A percentile compares a stretch with the other conserved stretches of the same genome.
These are phyloP conservation scores for Fraxinus excelsior DNA, from an alignment of 257 asterid species.

Conservation along the genomic window DNA sequence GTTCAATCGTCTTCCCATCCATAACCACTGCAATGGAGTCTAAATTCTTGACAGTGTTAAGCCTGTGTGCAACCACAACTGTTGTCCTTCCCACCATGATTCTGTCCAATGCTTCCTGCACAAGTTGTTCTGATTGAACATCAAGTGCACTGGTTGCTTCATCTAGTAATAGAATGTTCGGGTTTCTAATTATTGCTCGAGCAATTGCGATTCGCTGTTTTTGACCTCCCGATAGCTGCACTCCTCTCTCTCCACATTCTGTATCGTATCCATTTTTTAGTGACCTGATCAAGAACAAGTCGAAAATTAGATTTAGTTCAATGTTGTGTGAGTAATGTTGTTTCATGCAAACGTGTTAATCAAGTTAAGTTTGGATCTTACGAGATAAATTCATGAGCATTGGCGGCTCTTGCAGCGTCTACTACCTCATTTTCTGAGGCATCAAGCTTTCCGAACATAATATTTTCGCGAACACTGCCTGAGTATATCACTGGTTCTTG, in stretches of 20 bases:
- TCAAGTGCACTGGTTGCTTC: constrained; percentile 91
- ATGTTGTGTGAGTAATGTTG: not conserved
- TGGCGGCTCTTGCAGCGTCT: constrained; percentile 83
- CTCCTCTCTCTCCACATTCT: constrained; percentile 81
- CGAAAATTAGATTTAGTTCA: not conserved
- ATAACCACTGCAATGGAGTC: constrained; percentile 61
- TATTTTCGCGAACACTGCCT: constrained; percentile 73
- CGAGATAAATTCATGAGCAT: constrained; percentile 86
- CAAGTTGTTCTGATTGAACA: constrained; percentile 75
- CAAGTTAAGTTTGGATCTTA: constrained; percentile 32
- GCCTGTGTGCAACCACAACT: constrained; percentile 78
- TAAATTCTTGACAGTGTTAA: constrained; percentile 71
- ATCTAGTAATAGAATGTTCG: constrained; percentile 60
- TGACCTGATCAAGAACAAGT: constrained; percentile 37
- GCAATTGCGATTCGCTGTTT: constrained; percentile 85
- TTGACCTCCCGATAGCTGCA: constrained; percentile 79
- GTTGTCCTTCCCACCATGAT: constrained; percentile 80
- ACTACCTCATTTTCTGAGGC: constrained; percentile 68
- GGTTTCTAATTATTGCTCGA: constrained; percentile 69
- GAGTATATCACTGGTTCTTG: constrained; percentile 84
- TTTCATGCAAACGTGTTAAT: not conserved
- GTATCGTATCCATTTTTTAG: constrained; percentile 69
- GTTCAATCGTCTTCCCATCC: constrained; percentile 70
- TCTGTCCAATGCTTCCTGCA: constrained; percentile 73
- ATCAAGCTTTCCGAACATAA: constrained; percentile 57